These are phyloP conservation scores for Chrysoporthe cubensis DNA, from an alignment of 2,329 filamentous ascomycete genomes.

Conservation along the genomic window DNA sequence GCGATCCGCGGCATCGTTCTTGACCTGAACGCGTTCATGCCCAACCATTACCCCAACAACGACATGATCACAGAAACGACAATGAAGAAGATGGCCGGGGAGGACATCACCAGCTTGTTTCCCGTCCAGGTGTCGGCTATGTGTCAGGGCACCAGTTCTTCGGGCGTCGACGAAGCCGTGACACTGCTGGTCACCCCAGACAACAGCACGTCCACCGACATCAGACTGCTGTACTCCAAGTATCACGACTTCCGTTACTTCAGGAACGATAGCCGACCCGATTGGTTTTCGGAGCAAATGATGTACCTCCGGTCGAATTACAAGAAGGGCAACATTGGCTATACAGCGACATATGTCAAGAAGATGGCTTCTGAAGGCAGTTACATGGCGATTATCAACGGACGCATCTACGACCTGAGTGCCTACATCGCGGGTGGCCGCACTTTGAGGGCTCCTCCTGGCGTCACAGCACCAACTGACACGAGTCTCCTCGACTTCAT, in stretches of 20 bases:
- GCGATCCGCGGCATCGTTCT: conserved; percentile 90
- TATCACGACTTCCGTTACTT: conserved; percentile 94
- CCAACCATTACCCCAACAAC: conserved; percentile 75
- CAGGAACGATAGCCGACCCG: conserved; percentile 78
- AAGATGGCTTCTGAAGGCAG: conserved; percentile 67
- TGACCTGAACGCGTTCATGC: conserved; percentile 74
- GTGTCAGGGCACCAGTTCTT: conserved; percentile 75
- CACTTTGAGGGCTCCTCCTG: conserved; percentile 59
- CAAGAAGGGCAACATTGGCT: conserved; percentile 87
- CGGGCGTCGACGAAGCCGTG: conserved; percentile 67
- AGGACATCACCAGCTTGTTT: conserved; percentile 87
- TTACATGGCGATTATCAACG: conserved; percentile 77
- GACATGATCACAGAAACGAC: conserved; percentile 57
- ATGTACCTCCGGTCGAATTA: conserved; percentile 75
- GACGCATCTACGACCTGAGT: conserved; percentile 86
- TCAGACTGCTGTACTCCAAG: conserved; percentile 70
- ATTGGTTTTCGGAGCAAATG: conserved; percentile 95
- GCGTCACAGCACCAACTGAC: conserved; percentile 49
- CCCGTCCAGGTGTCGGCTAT: conserved; percentile 92
- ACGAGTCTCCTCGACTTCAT: conserved; percentile 75
- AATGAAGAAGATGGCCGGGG: conserved; percentile 80
- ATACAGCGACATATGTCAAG: conserved; percentile 75
- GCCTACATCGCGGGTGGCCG: conserved; percentile 80
- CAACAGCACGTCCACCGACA: conserved; percentile 72
- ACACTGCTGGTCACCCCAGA: conserved; percentile 79